Conservation (phyloP, 257 asterid genomes). For the Striga asiatica region DNA sequence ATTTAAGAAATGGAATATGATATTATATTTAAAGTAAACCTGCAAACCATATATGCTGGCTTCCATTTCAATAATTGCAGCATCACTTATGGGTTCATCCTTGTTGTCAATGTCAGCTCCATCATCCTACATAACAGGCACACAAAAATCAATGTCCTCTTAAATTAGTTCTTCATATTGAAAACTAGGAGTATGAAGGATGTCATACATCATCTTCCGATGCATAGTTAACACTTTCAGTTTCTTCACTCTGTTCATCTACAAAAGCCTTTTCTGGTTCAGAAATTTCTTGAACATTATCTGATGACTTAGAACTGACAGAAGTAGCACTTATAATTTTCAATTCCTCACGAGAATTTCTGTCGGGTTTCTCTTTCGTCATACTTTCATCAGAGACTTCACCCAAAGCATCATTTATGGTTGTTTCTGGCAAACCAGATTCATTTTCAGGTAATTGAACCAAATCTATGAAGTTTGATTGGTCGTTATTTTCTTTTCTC, state of each 20-base stretch:
- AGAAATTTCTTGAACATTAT: constrained; percentile 13
- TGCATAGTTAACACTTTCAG: constrained; percentile 27
- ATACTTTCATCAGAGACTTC: background rate
- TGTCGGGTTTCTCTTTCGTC: constrained; percentile 7
- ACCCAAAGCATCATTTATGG: background rate
- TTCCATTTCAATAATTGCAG: constrained; percentile 54
- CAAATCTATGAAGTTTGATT: constrained; percentile 15
- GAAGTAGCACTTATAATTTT: constrained; percentile 15
- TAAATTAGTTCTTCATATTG: background rate
- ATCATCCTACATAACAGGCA: constrained; percentile 29
- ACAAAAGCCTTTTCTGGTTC: constrained; percentile 17
- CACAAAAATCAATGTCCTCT: constrained; percentile 3
- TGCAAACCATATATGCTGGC: constrained; percentile 75
- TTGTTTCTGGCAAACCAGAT: constrained; percentile 7
- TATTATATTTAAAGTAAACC: constrained; percentile 27
- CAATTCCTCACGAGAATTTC: constrained; percentile 15
- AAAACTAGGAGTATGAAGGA: constrained; percentile 8
- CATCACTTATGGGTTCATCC: constrained; percentile 40
- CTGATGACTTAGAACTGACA: constrained; percentile 19
- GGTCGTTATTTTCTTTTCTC: constrained; percentile 18
- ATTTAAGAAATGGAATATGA: background rate
- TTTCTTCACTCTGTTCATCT: constrained; percentile 31
- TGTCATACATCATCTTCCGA: constrained; percentile 39
- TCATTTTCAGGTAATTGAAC: constrained; percentile 16
- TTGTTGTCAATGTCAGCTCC: constrained; percentile 26